These are phyloP conservation scores for Hordeum vulgare DNA, from an alignment of 176 grass and related monocot species.

Conservation along the genomic window MorexV3_pseudomolecules_assembly NC_058523.1:19747967-19748466, in stretches of 20 bases:
- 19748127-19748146: background rate
- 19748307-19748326: slow-evolving; percentile 81
- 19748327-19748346: slow-evolving; percentile 70
- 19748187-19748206: background rate
- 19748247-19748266: background rate
- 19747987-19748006: background rate
- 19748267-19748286: background rate
- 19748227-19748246: no score
- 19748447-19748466: slow-evolving; percentile 68
- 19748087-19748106: background rate
- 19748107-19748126: slow-evolving; percentile 13
- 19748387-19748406: slow-evolving; percentile 20
- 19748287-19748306: background rate
- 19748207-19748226: background rate
- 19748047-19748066: no score
- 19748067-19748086: no score
- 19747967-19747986: background rate
- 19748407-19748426: slow-evolving; percentile 44
- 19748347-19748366: slow-evolving; percentile 95
- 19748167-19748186: background rate
- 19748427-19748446: slow-evolving; percentile 87
- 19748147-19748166: background rate
- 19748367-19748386: slow-evolving; percentile 80
- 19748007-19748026: no score
- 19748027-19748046: background rate